phyloP scores from a whole-genome alignment of 2,329 filamentous ascomycete species.

The Chrysoporthe austroafricana region DNA sequence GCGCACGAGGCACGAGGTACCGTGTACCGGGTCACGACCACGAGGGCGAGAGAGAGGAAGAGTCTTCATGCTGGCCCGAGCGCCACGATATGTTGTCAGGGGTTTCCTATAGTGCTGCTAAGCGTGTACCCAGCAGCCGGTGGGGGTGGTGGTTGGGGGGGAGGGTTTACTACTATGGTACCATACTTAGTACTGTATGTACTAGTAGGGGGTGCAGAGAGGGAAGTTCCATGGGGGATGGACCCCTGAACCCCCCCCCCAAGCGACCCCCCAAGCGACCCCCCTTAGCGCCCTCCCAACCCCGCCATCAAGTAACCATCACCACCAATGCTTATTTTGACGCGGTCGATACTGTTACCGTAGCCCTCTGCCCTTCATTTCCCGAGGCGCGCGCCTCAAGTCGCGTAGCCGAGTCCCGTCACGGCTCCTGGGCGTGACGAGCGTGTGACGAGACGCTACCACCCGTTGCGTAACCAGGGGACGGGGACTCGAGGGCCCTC shows the following conservation, averaged over 20 bases:
- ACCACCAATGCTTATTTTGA: constrained; percentile 2
- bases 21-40: background rate
- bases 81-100: background rate
- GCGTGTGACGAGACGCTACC: constrained; percentile 1
- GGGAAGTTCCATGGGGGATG: too few relatives aligned
- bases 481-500: background rate
- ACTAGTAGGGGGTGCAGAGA: too few relatives aligned
- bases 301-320: background rate
- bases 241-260: too few relatives aligned
- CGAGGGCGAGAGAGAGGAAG: background rate
- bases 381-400: constrained; percentile 4
- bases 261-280: too few relatives aligned
- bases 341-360: background rate
- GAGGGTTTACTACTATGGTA: background rate
- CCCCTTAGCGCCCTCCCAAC: too few relatives aligned
- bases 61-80: background rate
- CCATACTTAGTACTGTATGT: too few relatives aligned
- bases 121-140: background rate
- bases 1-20: background rate
- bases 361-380: background rate
- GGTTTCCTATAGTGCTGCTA: background rate
- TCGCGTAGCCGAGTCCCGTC: background rate
- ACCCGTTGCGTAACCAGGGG: constrained; percentile 7
- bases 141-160: constrained; percentile 4
- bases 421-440: background rate